phyloP scores from a whole-genome alignment of 306 rosid genomes.

The Prosopis cineraria region DNA sequence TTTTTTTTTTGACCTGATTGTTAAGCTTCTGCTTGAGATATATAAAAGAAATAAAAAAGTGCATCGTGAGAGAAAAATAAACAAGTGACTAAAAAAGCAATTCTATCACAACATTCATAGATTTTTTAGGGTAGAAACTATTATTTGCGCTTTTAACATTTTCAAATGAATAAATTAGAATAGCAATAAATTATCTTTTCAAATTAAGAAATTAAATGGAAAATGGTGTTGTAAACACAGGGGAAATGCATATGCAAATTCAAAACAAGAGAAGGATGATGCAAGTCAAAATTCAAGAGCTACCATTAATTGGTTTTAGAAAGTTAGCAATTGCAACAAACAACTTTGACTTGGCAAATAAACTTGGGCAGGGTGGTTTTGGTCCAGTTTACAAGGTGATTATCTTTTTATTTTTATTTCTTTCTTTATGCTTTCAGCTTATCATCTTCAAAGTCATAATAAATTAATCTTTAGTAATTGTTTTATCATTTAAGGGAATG shows the following conservation, averaged over 20 bases:
- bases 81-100: not conserved
- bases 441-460: no score
- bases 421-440: no score
- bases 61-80: no score
- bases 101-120: not conserved
- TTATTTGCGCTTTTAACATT: not conserved
- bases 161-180: not conserved
- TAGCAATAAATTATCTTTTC: no score
- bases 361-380: not conserved
- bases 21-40: not conserved
- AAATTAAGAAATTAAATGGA: not conserved
- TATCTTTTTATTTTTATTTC: no score
- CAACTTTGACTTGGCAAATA: slow-evolving; percentile 11
- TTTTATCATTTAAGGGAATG: not conserved
- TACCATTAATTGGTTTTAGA: slow-evolving; percentile 23
- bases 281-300: slow-evolving; percentile 20
- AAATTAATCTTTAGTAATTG: no score
- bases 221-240: not conserved
- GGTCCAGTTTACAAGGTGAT: not conserved
- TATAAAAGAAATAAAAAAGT: not conserved
- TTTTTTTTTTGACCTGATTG: not conserved
- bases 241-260: not conserved
- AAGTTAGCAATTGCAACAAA: slow-evolving; percentile 36
- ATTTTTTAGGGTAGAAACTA: not conserved
- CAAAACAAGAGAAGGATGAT: not conserved